Evolutionary conservation across 2,329 filamentous ascomycete species (phyloP).

Genomic region (Polychaeton citri): DNA sequence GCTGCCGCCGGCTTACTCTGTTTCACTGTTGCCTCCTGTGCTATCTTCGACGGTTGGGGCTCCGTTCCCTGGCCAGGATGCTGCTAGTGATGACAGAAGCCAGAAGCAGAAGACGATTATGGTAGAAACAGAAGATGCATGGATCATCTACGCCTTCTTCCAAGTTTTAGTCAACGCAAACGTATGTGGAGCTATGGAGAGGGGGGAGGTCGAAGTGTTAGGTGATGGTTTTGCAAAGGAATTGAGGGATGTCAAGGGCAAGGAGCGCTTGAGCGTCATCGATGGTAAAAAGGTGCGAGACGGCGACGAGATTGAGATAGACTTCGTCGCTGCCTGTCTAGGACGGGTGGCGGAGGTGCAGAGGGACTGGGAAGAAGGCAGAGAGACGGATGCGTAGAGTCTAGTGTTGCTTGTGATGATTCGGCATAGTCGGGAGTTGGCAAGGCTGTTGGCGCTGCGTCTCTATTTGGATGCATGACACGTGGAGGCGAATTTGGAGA

Average conservation of each 20-base stretch:
- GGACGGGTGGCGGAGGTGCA: background rate
- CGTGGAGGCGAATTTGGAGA: too few species aligned
- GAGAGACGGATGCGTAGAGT: too few species aligned
- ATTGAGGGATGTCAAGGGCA: conserved; percentile 9
- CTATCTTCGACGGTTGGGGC: background rate
- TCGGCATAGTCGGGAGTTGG: too few species aligned
- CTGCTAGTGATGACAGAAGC: too few species aligned
- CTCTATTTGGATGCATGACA: too few species aligned
- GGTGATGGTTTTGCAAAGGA: conserved; percentile 13
- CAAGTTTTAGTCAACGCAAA: conserved; percentile 13
- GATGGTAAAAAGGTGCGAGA: conserved; percentile 1
- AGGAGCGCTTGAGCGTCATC: background rate
- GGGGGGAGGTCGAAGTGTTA: conserved; percentile 17
- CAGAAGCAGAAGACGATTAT: conserved; percentile 2
- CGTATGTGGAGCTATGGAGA: conserved; percentile 11
- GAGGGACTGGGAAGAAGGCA: background rate
- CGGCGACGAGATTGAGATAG: conserved; percentile 6
- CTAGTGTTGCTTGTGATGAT: too few species aligned
- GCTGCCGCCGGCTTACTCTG: conserved; percentile 5
- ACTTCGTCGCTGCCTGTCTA: conserved; percentile 1
- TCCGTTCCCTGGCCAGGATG: background rate
- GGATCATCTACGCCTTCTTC: conserved; percentile 18
- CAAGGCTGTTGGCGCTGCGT: too few species aligned
- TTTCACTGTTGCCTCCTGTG: background rate
- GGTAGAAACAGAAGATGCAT: conserved; percentile 15